Conservation (phyloP, 805 yeast genomes). For the Dipodascus albidus region DNA sequence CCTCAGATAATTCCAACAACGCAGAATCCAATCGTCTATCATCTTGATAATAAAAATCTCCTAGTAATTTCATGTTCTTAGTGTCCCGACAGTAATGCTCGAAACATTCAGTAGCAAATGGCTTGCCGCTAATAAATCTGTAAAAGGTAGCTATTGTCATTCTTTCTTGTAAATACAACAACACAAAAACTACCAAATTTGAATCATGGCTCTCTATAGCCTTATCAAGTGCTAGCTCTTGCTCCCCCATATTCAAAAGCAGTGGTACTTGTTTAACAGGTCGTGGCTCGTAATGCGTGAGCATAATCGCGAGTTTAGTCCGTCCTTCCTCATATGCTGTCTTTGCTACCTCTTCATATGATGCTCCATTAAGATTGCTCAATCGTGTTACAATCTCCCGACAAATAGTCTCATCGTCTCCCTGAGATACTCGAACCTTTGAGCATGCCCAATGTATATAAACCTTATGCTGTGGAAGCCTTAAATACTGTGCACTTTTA, state of each 20-base stretch:
- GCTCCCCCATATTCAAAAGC: slow-evolving; percentile 60
- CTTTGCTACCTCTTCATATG: slow-evolving; percentile 48
- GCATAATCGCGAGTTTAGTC: slow-evolving; percentile 45
- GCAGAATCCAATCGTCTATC: slow-evolving; percentile 43
- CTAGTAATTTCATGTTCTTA: slow-evolving; percentile 29
- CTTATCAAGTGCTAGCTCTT: slow-evolving; percentile 54
- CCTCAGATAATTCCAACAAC: slow-evolving; percentile 22
- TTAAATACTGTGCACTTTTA: slow-evolving; percentile 42
- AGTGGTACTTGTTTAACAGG: slow-evolving; percentile 50
- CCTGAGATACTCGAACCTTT: slow-evolving; percentile 46
- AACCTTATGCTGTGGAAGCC: slow-evolving; percentile 38
- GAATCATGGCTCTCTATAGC: slow-evolving; percentile 50
- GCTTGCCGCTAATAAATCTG: slow-evolving; percentile 42
- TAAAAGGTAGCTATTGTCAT: slow-evolving; percentile 58
- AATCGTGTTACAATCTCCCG: slow-evolving; percentile 38
- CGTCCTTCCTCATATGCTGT: slow-evolving; percentile 80
- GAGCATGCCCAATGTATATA: slow-evolving; percentile 73
- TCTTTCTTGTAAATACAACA: slow-evolving; percentile 42
- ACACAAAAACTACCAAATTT: slow-evolving; percentile 47
- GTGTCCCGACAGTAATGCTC: slow-evolving; percentile 23
- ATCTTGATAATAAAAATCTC: slow-evolving; percentile 52
- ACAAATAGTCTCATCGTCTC: slow-evolving; percentile 50
- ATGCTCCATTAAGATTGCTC: slow-evolving; percentile 30
- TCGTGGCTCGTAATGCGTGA: slow-evolving; percentile 59
- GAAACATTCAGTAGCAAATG: slow-evolving; percentile 32